Evolutionary conservation across 805 yeast genomes (phyloP).

Genomic region (Wickerhamomyces pijperi): DNA sequence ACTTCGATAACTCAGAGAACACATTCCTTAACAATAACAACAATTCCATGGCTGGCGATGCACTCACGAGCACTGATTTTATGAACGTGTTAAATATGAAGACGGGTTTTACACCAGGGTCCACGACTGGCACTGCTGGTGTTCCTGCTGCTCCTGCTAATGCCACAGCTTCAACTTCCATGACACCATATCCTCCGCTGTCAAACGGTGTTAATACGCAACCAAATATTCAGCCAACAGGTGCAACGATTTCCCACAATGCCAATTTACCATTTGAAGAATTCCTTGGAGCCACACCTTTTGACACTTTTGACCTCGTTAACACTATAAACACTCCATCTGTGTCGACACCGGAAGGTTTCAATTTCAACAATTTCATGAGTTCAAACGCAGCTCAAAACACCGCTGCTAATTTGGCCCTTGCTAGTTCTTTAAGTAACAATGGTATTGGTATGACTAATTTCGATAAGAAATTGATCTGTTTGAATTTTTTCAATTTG

Average conservation of each 20-base stretch:
- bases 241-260: no score
- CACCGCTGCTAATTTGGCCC: neutral
- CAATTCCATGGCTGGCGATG: neutral
- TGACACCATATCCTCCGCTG: no score
- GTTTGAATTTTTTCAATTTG: neutral
- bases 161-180: no score
- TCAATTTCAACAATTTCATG: no score
- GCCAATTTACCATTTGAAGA: no score
- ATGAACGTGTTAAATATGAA: neutral
- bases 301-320: no score
- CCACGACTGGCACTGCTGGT: no score
- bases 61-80: neutral
- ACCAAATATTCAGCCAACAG: no score
- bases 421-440: neutral
- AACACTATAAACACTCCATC: neutral
- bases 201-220: no score
- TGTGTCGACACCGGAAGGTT: neutral
- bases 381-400: neutral
- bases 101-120: neutral
- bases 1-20: neutral
- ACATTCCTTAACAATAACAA: neutral
- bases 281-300: no score
- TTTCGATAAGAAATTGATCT: neutral
- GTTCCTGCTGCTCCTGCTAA: no score
- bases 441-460: neutral